A percentile compares a stretch with the other conserved stretches of the same genome.
Evolutionary conservation across 768 basidiomycete genomes (phyloP).

Genomic region (Boletus sp.): DNA sequence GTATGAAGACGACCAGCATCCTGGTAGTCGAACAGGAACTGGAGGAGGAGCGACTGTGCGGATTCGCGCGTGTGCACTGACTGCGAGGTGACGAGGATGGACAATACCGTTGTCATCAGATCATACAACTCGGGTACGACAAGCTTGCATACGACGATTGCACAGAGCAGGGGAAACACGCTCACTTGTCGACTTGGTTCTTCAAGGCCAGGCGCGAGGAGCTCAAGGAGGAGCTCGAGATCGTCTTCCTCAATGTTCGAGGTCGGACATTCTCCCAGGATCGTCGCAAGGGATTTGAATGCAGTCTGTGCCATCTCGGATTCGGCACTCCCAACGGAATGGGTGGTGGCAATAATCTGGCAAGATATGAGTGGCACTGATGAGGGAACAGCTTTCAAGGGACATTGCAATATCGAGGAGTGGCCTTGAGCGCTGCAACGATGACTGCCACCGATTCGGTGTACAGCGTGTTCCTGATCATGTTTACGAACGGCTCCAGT

Average conservation of each 20-base stretch:
- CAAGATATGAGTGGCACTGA: slow-evolving; percentile 80
- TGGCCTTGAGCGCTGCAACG: slow-evolving; percentile 71
- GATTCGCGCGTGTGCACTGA: slow-evolving; percentile 89
- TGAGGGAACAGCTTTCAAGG: slow-evolving; percentile 68
- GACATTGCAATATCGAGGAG: slow-evolving; percentile 83
- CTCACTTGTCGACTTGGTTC: slow-evolving; percentile 82
- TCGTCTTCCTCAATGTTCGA: slow-evolving; percentile 88
- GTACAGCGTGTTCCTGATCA: slow-evolving; percentile 91
- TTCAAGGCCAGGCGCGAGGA: slow-evolving; percentile 87
- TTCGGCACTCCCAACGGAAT: slow-evolving; percentile 80
- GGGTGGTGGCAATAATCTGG: slow-evolving; percentile 82
- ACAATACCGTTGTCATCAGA: slow-evolving; percentile 88
- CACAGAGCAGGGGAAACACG: slow-evolving; percentile 85
- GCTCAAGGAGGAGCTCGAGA: slow-evolving; percentile 79
- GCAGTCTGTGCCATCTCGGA: slow-evolving; percentile 88
- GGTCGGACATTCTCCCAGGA: slow-evolving; percentile 85
- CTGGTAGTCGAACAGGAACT: slow-evolving; percentile 96
- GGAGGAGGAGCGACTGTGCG: slow-evolving; percentile 83
- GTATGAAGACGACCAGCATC: slow-evolving; percentile 86
- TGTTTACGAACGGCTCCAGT: slow-evolving; percentile 80
- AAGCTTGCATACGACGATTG: slow-evolving; percentile 87
- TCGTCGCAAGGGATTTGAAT: slow-evolving; percentile 78
- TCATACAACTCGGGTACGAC: slow-evolving; percentile 97
- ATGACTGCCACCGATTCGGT: slow-evolving; percentile 76
- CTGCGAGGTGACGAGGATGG: slow-evolving; percentile 92